Evolutionary conservation across 305 asterid genomes (phyloP).

Genomic region (Striga hermonthica): DNA sequence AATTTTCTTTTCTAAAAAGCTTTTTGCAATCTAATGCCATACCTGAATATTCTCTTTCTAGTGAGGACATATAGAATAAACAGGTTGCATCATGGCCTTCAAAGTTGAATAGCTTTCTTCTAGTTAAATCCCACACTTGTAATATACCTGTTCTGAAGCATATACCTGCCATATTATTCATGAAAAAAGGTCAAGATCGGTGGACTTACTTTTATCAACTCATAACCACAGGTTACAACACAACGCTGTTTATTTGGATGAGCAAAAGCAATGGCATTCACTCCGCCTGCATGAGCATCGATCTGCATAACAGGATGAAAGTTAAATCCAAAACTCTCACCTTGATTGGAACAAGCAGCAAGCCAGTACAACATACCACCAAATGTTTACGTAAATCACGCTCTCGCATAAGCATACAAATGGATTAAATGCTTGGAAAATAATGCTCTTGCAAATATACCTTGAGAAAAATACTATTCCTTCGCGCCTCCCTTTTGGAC

Average conservation of each 20-base stretch:
- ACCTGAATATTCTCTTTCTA: conserved; percentile 89
- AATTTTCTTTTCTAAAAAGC: conserved; percentile 6
- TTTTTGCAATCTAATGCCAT: conserved; percentile 16
- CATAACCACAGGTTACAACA: conserved; percentile 82
- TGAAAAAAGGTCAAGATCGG: conserved; percentile 18
- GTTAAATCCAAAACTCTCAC: conserved; percentile 21
- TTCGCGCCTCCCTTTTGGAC: no score
- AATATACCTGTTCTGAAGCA: conserved; percentile 31
- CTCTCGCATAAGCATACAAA: conserved; percentile 56
- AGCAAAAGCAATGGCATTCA: conserved; percentile 79
- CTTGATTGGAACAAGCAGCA: conserved; percentile 11
- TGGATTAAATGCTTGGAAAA: conserved; percentile 76
- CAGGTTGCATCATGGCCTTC: conserved; percentile 87
- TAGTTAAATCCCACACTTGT: conserved; percentile 83
- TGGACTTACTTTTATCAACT: conserved; percentile 59
- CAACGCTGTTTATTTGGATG: conserved; percentile 77
- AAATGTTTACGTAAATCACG: conserved; percentile 66
- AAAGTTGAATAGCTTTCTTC: conserved; percentile 59
- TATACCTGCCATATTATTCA: conserved; percentile 7
- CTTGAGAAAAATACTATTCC: no score
- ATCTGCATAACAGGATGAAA: conserved; percentile 46
- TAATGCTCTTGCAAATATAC: conserved; percentile 62
- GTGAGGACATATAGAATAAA: conserved; percentile 79
- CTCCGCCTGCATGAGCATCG: conserved; percentile 76
- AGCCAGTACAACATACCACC: conserved; percentile 46